These are phyloP conservation scores for Haematococcus lacustris DNA, from an alignment of 139 green algal genomes.

Conservation along the genomic window DNA sequence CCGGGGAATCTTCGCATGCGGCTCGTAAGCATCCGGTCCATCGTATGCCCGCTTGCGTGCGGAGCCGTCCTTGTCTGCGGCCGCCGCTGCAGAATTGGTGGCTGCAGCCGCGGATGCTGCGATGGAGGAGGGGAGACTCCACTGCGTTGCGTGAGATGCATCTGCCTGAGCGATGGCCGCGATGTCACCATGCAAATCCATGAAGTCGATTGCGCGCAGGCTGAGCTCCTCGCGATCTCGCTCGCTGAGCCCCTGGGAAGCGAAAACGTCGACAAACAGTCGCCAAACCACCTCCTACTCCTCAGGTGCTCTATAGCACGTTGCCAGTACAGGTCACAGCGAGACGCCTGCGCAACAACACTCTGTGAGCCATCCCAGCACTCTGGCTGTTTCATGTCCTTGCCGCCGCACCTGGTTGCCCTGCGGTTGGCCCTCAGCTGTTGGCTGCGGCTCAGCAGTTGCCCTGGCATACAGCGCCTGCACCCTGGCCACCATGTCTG, in stretches of 20 bases:
- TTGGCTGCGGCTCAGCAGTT: conserved; percentile 2
- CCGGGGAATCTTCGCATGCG: not conserved
- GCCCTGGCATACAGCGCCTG: conserved; percentile 41
- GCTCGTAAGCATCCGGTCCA: not conserved
- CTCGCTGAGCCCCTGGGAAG: conserved; percentile 12
- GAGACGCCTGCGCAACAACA: too few relatives aligned
- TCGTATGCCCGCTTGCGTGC: not conserved
- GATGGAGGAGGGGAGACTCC: conserved; percentile 33
- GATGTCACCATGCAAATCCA: conserved; percentile 40
- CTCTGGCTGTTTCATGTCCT: too few relatives aligned
- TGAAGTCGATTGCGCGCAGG: conserved; percentile 42
- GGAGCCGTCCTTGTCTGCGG: not conserved
- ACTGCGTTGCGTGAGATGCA: conserved; percentile 35
- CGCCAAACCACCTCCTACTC: not conserved
- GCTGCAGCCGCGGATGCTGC: conserved; percentile 10
- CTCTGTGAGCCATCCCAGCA: too few relatives aligned
- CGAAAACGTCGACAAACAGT: too few relatives aligned
- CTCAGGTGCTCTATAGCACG: not conserved
- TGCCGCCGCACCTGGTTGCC: too few relatives aligned
- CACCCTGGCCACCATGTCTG: conserved; percentile 28
- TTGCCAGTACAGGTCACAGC: too few relatives aligned
- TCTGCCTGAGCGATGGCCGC: not conserved
- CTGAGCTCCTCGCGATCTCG: conserved; percentile 54
- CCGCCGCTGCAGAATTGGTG: conserved; percentile 7
- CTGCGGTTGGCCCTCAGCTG: not conserved